Evolutionary conservation across 805 yeast genomes (phyloP).

Genomic region (Diddensiella santjacobensis): DNA sequence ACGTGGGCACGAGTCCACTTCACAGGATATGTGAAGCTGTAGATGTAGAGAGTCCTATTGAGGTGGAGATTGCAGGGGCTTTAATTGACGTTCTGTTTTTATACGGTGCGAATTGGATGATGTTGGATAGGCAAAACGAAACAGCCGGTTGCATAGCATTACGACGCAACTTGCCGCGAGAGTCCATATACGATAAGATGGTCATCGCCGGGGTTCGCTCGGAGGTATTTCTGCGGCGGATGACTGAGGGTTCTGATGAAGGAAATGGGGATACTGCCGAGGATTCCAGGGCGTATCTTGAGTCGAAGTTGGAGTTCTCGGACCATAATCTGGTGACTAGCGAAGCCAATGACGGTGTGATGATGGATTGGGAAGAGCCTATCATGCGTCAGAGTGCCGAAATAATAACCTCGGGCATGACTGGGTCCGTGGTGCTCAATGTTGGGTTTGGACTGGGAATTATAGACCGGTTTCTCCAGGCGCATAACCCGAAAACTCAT

Average conservation of each 20-base stretch:
- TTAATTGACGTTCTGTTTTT: conserved; percentile 68
- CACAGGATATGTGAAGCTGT: conserved; percentile 62
- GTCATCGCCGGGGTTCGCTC: conserved; percentile 91
- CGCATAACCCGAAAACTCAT: conserved; percentile 57
- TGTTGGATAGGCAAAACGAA: conserved; percentile 62
- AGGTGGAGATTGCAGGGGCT: conserved; percentile 42
- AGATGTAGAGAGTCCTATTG: conserved; percentile 39
- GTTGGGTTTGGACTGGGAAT: conserved; percentile 98
- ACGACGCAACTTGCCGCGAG: conserved; percentile 46
- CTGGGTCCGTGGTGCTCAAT: conserved; percentile 51
- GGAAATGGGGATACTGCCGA: conserved; percentile 27
- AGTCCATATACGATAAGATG: conserved; percentile 42
- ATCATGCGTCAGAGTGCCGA: conserved; percentile 80
- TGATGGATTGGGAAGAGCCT: conserved; percentile 95
- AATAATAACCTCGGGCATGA: conserved; percentile 46
- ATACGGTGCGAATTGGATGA: conserved; percentile 91
- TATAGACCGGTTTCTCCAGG: conserved; percentile 74
- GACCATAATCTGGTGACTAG: conserved; percentile 69
- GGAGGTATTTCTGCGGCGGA: conserved; percentile 71
- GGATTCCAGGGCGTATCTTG: conserved; percentile 58
- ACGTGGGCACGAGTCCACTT: conserved; percentile 71
- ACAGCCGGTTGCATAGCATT: conserved; percentile 83
- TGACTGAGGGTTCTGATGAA: conserved; percentile 36
- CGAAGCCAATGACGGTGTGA: conserved; percentile 80
- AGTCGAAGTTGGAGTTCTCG: conserved; percentile 61